Base-by-base conservation (phyloP, 164 flowering plant species). In the Saururus chinensis region DNA sequence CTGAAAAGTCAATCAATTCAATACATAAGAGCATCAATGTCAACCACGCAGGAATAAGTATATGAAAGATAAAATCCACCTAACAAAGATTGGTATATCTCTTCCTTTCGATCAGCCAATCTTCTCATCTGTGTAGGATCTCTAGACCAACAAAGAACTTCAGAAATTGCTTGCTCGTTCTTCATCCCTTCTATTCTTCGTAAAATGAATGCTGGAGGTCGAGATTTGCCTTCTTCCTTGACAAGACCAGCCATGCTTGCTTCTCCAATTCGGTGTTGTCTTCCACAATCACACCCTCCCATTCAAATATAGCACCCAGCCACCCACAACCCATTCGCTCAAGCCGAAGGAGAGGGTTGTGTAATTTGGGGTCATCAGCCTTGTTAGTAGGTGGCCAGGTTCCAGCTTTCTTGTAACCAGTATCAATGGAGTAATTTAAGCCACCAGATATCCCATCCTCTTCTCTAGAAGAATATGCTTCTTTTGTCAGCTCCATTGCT, bases 251-350 rank as follows among this genome's bases (percentile, higher is more conserved):
- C 99, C 99, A 93, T 0, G 97, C 81, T 67, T 90, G 92, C 66
- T 77, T 85, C 80, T 88, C 99, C n/a, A 84, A 70, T 67, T 93
- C 95, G 51, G 96, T 82, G 61, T 77, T 80, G 52, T 85, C 96
- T 65, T 93, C 96, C 19, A 85, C 65, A 40, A 93, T 42, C 26
- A 93, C 99, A 9, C 99, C 97, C 68, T 93, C 99, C 97, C 86
- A 86, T 71, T 90, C 99, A 67, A 93, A 88, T 56, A 93, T 90
- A n/a, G 84, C 97, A 60, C 89, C 92, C 62, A 93, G 74, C 97
- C 97, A 90, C n/a, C 99, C 97, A 73, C 96, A 81, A 17, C 99
- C 97, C 97, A 90, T 86, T 66, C 91, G 78, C 68, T 93, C 96
- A 61, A 82, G 95, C 22, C 98, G 70, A 56, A 88, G 92, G 78